Evolutionary conservation across 176 grass and related monocot species (phyloP), one percentile per base, ranked within the genome.

Genomic region (Thinopyrum elongatum): DNA sequence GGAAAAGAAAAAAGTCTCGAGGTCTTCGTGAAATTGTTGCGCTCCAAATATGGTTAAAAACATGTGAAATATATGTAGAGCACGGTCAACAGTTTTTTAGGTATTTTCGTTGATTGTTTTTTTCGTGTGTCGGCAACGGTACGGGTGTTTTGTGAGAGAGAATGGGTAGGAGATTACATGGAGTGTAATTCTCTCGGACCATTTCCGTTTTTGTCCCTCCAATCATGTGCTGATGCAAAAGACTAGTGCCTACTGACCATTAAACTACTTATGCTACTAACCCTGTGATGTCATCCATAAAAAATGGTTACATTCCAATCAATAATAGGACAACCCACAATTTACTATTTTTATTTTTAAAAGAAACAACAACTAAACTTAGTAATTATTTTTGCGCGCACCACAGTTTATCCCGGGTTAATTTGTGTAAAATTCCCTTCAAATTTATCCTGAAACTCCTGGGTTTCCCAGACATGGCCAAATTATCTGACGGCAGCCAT

Each of bases 141-240:
- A 58, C 2, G 55, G 55, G 6, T 58, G 0, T 58, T 9, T 58
- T 58, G 55, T 58, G 19, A 58, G 55, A 58, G 55, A 22, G 55
- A 58, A 22, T 1, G 17, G 55, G 55, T 22, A 58, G 0, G 55
- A 58, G 55, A 58, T 22, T 22, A 21, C 19, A 58, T 58, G 19
- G 55, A 58, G 21, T 58, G 55, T 58, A 22, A 58, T 8, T 78
- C 72, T 84, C 29, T 28, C 17, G 39, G 23, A 0, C n/a, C 55
- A 55, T 88, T 71, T 82, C 30, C 53, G 55, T 59, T 69, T 68
- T 17, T 47, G 33, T 82, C 87, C 59, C 34, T 75, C 81, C 76
- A 77, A 88, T 81, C 85, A 91, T 91, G 81, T 41, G 36, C 76
- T 62, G 46, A 76, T 15, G 85, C 66, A 81, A 90, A 86, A 30